Conservation (phyloP, 2,329 filamentous ascomycete genomes). For the Fusarium abutilonis region DNA sequence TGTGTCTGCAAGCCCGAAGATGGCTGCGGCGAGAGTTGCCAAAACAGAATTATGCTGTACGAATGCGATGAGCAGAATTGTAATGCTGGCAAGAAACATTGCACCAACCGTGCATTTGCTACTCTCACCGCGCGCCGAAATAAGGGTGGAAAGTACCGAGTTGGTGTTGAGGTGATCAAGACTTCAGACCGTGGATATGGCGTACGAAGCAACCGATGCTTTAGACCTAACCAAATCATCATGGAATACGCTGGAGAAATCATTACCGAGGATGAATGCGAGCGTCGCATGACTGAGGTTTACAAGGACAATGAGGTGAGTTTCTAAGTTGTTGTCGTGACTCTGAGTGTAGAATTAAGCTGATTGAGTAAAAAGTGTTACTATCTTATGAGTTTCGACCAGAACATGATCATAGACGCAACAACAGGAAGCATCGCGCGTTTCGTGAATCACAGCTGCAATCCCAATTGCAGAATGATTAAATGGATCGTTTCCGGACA, state of each 20-base stretch:
- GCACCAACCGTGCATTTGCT: slow-evolving; percentile 89
- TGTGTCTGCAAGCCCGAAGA: slow-evolving; percentile 82
- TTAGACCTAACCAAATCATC: slow-evolving; percentile 91
- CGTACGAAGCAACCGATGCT: slow-evolving; percentile 88
- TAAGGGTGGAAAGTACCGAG: slow-evolving; percentile 84
- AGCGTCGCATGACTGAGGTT: slow-evolving; percentile 88
- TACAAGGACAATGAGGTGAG: slow-evolving; percentile 93
- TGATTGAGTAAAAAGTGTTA: slow-evolving; percentile 76
- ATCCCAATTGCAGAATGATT: slow-evolving; percentile 96
- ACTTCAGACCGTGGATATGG: slow-evolving; percentile 89
- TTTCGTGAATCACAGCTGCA: slow-evolving; percentile 98
- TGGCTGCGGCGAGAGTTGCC: slow-evolving; percentile 88
- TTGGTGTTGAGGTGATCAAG: slow-evolving; percentile 95
- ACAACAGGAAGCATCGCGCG: slow-evolving; percentile 95
- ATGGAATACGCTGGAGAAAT: slow-evolving; percentile 99
- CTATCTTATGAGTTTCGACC: slow-evolving; percentile 98
- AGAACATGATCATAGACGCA: slow-evolving; percentile 98
- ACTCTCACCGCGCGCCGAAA: slow-evolving; percentile 79
- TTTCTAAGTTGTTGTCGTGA: slow-evolving; percentile 15
- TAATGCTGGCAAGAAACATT: slow-evolving; percentile 75
- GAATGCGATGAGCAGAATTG: slow-evolving; percentile 95
- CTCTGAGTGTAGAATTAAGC: slow-evolving; percentile 7
- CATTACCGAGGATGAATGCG: slow-evolving; percentile 93
- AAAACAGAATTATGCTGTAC: slow-evolving; percentile 96
- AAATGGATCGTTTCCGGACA: slow-evolving; percentile 96